phyloP scores from a whole-genome alignment of 371 early-diverging fungal genomes.

The Entomophthora muscae region DNA sequence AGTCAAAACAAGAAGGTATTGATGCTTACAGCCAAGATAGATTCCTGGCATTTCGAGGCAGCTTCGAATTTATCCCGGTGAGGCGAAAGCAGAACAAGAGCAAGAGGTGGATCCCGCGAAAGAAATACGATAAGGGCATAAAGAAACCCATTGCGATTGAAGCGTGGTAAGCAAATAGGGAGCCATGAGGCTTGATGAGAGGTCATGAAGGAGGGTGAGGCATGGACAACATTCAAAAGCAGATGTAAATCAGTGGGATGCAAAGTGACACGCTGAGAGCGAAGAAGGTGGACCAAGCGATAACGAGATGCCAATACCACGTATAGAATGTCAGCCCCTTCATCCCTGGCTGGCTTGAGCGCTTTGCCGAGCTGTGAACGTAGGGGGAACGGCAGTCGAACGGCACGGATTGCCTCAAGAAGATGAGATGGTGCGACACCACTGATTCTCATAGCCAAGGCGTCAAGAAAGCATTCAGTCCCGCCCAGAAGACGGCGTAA shows the following conservation, averaged over 20 bases:
- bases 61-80: conserved; percentile 71
- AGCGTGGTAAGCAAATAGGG: conserved; percentile 86
- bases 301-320: conserved; percentile 32
- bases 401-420: conserved; percentile 69
- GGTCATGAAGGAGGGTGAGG: conserved; percentile 48
- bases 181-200: conserved; percentile 64
- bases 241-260: conserved; percentile 49
- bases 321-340: conserved; percentile 2
- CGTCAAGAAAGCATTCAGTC: conserved; percentile 8
- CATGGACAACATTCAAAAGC: conserved; percentile 62
- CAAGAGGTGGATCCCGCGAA: conserved; percentile 40
- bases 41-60: conserved; percentile 45
- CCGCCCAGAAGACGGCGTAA: conserved; percentile 58
- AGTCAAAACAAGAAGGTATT: not conserved
- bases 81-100: conserved; percentile 41
- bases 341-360: conserved; percentile 28
- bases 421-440: conserved; percentile 15
- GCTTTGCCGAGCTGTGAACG: conserved; percentile 50
- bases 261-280: conserved; percentile 4
- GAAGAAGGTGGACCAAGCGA: conserved; percentile 21
- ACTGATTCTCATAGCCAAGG: not conserved
- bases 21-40: conserved; percentile 32
- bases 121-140: conserved; percentile 77
- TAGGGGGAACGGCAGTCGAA: conserved; percentile 53
- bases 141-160: conserved; percentile 72